phyloP scores from a whole-genome alignment of 2,329 filamentous ascomycete species.

The Anisogramma anomala region DNA sequence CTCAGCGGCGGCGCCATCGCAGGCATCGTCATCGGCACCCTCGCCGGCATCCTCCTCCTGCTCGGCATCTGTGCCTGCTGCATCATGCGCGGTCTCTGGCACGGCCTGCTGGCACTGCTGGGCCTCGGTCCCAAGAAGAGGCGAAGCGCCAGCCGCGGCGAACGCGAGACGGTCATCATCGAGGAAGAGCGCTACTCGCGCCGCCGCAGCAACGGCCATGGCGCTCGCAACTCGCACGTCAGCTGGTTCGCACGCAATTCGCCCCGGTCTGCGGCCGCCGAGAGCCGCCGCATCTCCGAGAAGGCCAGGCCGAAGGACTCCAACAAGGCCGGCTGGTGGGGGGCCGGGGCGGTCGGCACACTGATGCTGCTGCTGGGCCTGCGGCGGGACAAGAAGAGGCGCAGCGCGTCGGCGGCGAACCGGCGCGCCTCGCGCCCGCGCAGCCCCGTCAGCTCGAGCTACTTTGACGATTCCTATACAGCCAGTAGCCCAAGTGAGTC shows the following conservation, averaged over 20 bases:
- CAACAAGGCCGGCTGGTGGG: constrained; percentile 40
- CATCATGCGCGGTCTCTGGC: constrained; percentile 51
- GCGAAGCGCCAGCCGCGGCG: constrained; percentile 31
- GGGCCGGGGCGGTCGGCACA: constrained; percentile 40
- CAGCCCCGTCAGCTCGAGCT: constrained; percentile 38
- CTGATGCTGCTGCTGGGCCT: constrained; percentile 44
- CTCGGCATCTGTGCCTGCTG: constrained; percentile 65
- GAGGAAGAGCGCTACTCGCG: constrained; percentile 53
- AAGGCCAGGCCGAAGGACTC: constrained; percentile 29
- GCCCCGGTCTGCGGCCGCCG: constrained; percentile 33
- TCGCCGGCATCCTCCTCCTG: constrained; percentile 56
- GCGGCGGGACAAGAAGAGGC: constrained; percentile 36
- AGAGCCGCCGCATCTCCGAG: constrained; percentile 27
- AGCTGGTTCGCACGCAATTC: constrained; percentile 11
- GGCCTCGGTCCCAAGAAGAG: constrained; percentile 43
- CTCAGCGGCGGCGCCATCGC: constrained; percentile 66
- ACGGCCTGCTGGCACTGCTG: constrained; percentile 46
- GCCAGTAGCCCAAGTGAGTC: constrained; percentile 42
- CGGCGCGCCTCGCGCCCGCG: constrained; percentile 20
- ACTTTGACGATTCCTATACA: constrained; percentile 43
- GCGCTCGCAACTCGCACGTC: constrained; percentile 6
- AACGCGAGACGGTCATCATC: constrained; percentile 32
- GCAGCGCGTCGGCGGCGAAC: constrained; percentile 27
- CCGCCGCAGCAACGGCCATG: constrained; percentile 31
- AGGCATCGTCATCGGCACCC: constrained; percentile 65